phyloP scores from a whole-genome alignment of 164 flowering plant genomes.

The Vitis cinerea region DNA sequence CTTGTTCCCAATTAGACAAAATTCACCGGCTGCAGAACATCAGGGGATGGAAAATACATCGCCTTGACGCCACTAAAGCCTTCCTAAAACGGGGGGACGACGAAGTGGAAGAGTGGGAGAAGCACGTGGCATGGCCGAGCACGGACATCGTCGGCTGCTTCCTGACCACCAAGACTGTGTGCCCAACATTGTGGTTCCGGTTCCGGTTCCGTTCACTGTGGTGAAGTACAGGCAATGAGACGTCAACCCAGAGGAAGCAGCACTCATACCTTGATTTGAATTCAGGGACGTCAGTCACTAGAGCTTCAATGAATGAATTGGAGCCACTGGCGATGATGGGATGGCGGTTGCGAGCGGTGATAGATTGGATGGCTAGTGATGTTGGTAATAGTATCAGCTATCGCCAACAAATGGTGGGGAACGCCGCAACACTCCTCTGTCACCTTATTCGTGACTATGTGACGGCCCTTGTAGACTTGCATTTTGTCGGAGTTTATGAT shows the following conservation, averaged over 20 bases:
- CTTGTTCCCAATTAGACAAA: slow-evolving; percentile 39
- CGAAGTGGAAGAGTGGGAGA: slow-evolving; percentile 41
- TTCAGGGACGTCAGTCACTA: slow-evolving; percentile 42
- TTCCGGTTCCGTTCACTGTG: background rate
- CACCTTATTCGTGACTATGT: slow-evolving; percentile 78
- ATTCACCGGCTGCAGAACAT: slow-evolving; percentile 28
- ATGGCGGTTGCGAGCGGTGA: slow-evolving; percentile 33
- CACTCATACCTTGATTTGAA: slow-evolving; percentile 53
- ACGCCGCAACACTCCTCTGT: slow-evolving; percentile 58
- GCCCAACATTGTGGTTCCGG: background rate
- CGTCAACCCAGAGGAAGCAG: slow-evolving; percentile 65
- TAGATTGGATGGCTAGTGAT: slow-evolving; percentile 34
- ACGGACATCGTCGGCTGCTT: slow-evolving; percentile 25
- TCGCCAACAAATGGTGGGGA: slow-evolving; percentile 72
- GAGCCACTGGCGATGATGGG: slow-evolving; percentile 93
- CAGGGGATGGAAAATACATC: slow-evolving; percentile 29
- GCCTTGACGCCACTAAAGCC: slow-evolving; percentile 47
- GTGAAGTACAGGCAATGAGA: slow-evolving; percentile 36
- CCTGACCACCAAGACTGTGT: slow-evolving; percentile 9
- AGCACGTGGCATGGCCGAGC: slow-evolving; percentile 33
- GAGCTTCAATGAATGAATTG: slow-evolving; percentile 63
- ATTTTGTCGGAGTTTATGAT: slow-evolving; percentile 84
- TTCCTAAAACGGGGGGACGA: slow-evolving; percentile 29
- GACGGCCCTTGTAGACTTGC: slow-evolving; percentile 72
- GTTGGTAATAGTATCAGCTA: slow-evolving; percentile 44